Base-by-base conservation (phyloP, 2,329 filamentous ascomycete species). In the Fusarium nematophilum region DNA sequence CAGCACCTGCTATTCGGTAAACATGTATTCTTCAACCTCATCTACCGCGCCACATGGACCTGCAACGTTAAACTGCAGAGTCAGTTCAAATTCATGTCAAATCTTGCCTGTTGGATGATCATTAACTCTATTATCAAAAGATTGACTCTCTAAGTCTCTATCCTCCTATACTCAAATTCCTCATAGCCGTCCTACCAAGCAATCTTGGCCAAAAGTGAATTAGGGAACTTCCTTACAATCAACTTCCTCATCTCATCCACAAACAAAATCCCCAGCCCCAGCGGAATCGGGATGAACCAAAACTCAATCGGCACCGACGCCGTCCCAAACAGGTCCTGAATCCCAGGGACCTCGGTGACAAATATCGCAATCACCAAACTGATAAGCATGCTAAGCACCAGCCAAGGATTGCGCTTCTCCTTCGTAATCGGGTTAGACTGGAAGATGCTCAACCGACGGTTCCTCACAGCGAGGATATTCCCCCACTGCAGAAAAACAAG, bases 181-280 rank as follows among this genome's bases (percentile, higher is more conserved):
- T n/a, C n/a, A n/a, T n/a, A n/a, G n/a, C n/a, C n/a, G n/a, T n/a
- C n/a, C 65, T 64, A 85, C 82, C 83, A 85, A 0, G 83, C 79
- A 53, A 79, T 75, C 69, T 72, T 78, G 3, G 81, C 82, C 13
- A 84, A 14, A 1, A 73, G 65, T 0, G 79, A 76, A 10, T 73
- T 73, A 2, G 82, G 82, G 50, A 76, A 83, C 6, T 70, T 51
- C 13, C 82, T 72, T 3, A 84, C 82, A 2, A 79, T 33, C 18
- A 80, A 65, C 70, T 85, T 86, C 29, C 82, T 75, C 6, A 82
- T 63, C 73, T 86, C 83, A 66, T 85, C 82, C 70, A 85, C 79
- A 23, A 73, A 53, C 27, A 86, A 65, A 6, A 86, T 77, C 0
- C 79, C 82, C 31, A 84, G 53, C 0, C 79, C 82, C 10, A 85